Evolutionary conservation across 1,284 basidiomycete species (phyloP).

Genomic region (Cryptococcus floricola): DNA sequence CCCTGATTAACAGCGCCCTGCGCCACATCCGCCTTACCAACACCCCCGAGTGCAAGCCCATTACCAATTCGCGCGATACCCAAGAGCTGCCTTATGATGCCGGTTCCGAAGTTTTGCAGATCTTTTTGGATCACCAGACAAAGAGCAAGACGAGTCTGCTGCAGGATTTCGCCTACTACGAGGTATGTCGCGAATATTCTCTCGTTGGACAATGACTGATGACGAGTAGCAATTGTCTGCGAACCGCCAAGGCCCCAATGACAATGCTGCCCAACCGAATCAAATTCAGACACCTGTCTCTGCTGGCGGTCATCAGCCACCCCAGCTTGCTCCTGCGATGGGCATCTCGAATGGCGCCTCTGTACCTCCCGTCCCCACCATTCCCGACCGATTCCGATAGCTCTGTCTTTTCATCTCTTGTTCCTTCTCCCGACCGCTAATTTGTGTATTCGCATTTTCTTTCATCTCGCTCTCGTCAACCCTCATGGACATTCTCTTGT

Average conservation of each 20-base stretch:
- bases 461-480: too few relatives aligned
- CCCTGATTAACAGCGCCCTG: conserved; percentile 14
- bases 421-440: not conserved
- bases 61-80: conserved; percentile 72
- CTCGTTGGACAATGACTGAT: not conserved
- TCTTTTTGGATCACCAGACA: conserved; percentile 80
- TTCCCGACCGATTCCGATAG: conserved; percentile 25
- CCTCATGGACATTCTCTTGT: too few relatives aligned
- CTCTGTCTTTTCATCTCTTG: not conserved
- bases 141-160: conserved; percentile 77
- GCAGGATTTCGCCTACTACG: conserved; percentile 91
- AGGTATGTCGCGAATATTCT: conserved; percentile 55
- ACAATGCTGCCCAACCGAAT: conserved; percentile 1
- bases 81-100: conserved; percentile 88
- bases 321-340: not conserved
- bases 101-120: conserved; percentile 88
- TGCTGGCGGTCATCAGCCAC: not conserved
- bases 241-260: not conserved
- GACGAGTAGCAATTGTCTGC: conserved; percentile 15
- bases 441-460: too few relatives aligned
- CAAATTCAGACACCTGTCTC: conserved; percentile 8
- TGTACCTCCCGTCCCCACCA: conserved; percentile 24
- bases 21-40: conserved; percentile 60
- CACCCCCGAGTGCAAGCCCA: conserved; percentile 92
- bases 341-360: not conserved